A percentile compares a stretch with the other conserved stretches of the same genome.
These are phyloP conservation scores for Gossypium australe DNA, from an alignment of 345 rosid species.

Conservation along the genomic window DNA sequence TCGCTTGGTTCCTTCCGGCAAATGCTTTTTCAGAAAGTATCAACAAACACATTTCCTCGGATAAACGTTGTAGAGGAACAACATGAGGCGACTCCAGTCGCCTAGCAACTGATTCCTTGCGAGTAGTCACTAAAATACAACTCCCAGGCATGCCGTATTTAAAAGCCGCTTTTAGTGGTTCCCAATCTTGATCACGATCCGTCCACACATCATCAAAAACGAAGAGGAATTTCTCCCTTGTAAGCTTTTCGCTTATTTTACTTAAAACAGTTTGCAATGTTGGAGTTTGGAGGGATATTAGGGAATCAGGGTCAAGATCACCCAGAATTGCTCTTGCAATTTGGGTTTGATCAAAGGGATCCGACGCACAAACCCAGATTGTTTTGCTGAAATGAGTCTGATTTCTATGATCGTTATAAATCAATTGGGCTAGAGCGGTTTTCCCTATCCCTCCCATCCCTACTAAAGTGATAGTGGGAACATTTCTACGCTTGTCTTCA, in stretches of 20 bases:
- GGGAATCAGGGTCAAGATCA: background rate
- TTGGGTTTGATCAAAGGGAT: background rate
- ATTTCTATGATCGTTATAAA: background rate
- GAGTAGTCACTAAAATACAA: background rate
- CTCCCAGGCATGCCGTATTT: background rate
- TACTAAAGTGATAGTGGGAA: background rate
- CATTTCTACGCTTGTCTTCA: background rate
- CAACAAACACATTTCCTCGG: background rate
- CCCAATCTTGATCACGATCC: background rate
- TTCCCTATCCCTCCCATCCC: slow-evolving; percentile 9
- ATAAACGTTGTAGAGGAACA: background rate
- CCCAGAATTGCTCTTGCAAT: slow-evolving; percentile 5
- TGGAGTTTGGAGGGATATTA: too few relatives aligned
- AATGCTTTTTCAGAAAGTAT: background rate
- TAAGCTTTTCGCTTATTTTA: background rate
- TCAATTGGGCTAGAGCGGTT: slow-evolving; percentile 1
- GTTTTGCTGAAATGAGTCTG: background rate
- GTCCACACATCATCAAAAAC: slow-evolving; percentile 5
- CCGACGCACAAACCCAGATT: slow-evolving; percentile 7
- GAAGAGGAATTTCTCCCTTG: background rate
- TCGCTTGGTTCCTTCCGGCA: background rate
- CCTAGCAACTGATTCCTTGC: background rate
- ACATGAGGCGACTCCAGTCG: background rate
- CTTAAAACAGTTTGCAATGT: background rate
- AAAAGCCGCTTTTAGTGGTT: background rate